A percentile compares a stretch with the other conserved stretches of the same genome.
Evolutionary conservation across 371 early-diverging fungal species (phyloP).

Genomic region (Blastocladiella emersonii): DNA sequence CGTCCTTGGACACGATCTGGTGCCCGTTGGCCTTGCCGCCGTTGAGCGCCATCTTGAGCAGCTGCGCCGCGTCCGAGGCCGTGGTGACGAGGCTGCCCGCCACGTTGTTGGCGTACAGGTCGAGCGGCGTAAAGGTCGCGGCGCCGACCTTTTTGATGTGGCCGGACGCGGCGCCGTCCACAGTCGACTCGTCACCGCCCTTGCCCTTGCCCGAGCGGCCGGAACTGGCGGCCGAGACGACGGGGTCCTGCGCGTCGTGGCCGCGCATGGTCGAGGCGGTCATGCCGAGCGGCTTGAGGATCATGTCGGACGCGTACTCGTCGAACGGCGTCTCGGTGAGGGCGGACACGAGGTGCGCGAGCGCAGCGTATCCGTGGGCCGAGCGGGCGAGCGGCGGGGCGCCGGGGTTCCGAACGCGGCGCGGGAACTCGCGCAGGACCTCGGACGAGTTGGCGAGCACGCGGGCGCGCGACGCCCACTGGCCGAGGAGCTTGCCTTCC

Average conservation of each 20-base stretch:
- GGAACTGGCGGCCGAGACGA: neutral
- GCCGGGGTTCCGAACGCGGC: neutral
- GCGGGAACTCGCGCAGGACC: neutral
- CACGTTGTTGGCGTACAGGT: neutral
- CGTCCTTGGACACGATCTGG: neutral
- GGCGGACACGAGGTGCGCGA: neutral
- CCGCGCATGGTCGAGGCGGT: neutral
- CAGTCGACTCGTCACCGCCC: neutral
- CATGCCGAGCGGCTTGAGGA: conserved; percentile 1
- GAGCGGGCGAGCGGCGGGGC: neutral
- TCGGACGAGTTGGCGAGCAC: neutral
- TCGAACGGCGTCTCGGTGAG: neutral
- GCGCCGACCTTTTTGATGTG: too few species aligned
- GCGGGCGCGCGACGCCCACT: neutral
- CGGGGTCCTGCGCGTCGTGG: neutral
- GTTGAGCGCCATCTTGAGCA: neutral
- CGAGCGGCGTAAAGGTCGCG: neutral
- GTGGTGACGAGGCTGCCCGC: neutral
- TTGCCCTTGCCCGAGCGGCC: neutral
- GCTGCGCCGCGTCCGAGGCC: neutral
- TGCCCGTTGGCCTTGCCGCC: neutral
- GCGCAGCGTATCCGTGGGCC: neutral
- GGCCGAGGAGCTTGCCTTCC: neutral
- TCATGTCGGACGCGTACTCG: neutral
- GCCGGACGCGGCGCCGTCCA: neutral